Evolutionary conservation across 2,329 filamentous ascomycete genomes (phyloP), one percentile per base, ranked within the genome.

Genomic region (Paraphaeosphaeria sporulosa): DNA sequence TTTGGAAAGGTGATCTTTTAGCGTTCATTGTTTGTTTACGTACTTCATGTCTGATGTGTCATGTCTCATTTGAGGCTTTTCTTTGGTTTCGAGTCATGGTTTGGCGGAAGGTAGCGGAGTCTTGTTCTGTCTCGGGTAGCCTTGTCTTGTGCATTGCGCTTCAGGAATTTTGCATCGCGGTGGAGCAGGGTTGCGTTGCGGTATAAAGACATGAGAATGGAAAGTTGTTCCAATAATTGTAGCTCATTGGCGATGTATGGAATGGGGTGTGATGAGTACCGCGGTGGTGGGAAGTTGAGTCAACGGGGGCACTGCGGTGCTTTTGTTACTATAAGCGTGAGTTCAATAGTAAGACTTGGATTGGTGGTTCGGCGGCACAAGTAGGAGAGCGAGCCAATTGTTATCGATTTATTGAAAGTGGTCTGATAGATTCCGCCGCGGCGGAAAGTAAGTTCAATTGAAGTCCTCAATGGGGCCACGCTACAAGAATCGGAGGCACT

Each of bases 1-100:
- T 12, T 17, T 47, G 23, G 23, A 25, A 9, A 36, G 21, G 13
- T 5, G 30, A 12, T 32, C 4, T 1, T 15, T 47, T 38, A 27
- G 53, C 53, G 42, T 27, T 40, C 12, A 40, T 49, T 34, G 13
- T 38, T 49, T 40, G 42, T 56, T 25, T 54, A 44, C 3, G 25
- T 27, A 3, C 10, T 32, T 32, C 30, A 32, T 8, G 10, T 32
- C 30, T 9, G 30, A 27, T 32, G 7, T 19, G 7, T 19, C n/a
- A 23, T 8, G 42, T 6, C 23, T 6, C 42, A 12, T 21, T 23
- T 13, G 7, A 44, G 19, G 19, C 19, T 44, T 44, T n/a, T 19
- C 7, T 44, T 44, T n/a, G 7, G 19, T 2, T 44, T 21, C 10
- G 8, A 19, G 42, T 40, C 15, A 40, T 40, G 38, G 7, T 19